Conservation (phyloP, 2,329 filamentous ascomycete species). For the Clonostachys chloroleuca region DNA sequence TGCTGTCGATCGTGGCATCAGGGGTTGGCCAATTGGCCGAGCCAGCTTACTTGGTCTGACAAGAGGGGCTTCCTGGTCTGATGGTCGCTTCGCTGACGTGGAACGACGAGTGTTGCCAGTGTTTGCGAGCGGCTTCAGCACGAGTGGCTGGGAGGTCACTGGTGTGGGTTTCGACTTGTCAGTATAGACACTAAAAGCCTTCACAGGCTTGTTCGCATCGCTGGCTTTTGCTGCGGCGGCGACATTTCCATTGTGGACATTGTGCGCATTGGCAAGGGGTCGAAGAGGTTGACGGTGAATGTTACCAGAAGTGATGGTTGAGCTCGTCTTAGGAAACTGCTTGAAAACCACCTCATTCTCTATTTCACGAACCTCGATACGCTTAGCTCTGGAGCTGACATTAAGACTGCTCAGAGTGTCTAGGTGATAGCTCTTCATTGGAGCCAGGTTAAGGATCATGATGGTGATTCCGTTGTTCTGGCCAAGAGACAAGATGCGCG, state of each 20-base stretch:
- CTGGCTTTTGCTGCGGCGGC: conserved; percentile 22
- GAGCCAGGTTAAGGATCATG: conserved; percentile 94
- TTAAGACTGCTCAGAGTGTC: conserved; percentile 93
- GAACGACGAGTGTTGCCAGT: conserved; percentile 24
- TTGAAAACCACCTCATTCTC: conserved; percentile 94
- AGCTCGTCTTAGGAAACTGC: conserved; percentile 56
- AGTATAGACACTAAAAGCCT: conserved; percentile 83
- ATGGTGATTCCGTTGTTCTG: conserved; percentile 94
- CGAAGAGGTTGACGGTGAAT: conserved; percentile 70
- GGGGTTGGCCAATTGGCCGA: conserved; percentile 21
- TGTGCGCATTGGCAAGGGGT: conserved; percentile 71
- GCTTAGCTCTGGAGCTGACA: conserved; percentile 91
- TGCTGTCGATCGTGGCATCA: neutral
- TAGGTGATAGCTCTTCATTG: conserved; percentile 86
- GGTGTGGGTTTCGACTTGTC: conserved; percentile 57
- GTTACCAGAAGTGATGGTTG: conserved; percentile 29
- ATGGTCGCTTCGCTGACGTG: conserved; percentile 33
- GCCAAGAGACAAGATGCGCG: conserved; percentile 82
- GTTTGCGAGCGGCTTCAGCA: conserved; percentile 23
- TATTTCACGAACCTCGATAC: conserved; percentile 91
- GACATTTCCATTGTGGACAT: conserved; percentile 59
- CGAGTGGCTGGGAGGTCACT: neutral
- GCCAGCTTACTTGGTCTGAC: conserved; percentile 44
- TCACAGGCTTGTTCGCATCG: conserved; percentile 65
- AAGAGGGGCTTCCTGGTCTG: conserved; percentile 27